Evolutionary conservation across 352 stramenopile genomes (phyloP), one percentile per base, ranked within the genome.

Genomic region (Aphanomyces euteiches): DNA sequence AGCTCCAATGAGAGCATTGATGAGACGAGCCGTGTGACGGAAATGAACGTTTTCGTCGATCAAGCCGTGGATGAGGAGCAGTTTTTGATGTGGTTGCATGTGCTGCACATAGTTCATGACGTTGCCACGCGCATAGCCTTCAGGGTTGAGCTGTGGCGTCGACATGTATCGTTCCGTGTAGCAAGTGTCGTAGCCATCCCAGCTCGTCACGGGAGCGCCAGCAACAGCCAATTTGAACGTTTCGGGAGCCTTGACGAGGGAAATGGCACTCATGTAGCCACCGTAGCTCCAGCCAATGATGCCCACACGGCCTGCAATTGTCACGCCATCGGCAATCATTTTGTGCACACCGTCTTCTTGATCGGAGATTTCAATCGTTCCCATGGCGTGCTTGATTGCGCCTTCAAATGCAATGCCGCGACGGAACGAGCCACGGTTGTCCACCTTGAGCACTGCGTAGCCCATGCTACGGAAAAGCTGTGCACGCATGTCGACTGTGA

Each of bases 31-130:
- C 21, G 96, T 98, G 80, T 99, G 96, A 47, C 96, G 88, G 77
- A 99, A 99, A 77, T 99, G 96, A 57, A 99, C 97, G 74, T 99
- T 99, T 76, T 99, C 96, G 75, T 99, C 96, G 58, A 98, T 98
- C 13, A 98, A 81, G 1, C 96, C 96, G 78, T 99, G 96, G 36
- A 99, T 92, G 47, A 98, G 80, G 74, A 99, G 72, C 50, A 99
- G 80, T 72, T 97, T 96, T 65, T 94, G 87, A 19, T 76, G 71
- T 2, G 84, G 83, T 68, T 91, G 79, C 81, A 98, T 93, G 68
- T 97, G 96, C 36, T 79, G 78, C 47, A 98, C 93, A 65, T 96
- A 88, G 56, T 96, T 90, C 83, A 98, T 98, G 43, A 98, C 89
- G 15, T 82, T 90, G 47, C 88, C 90, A 67, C 95, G 84, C 36